Evolutionary conservation across 345 rosid genomes (phyloP).

Genomic region (Limnanthes douglasii): DNA sequence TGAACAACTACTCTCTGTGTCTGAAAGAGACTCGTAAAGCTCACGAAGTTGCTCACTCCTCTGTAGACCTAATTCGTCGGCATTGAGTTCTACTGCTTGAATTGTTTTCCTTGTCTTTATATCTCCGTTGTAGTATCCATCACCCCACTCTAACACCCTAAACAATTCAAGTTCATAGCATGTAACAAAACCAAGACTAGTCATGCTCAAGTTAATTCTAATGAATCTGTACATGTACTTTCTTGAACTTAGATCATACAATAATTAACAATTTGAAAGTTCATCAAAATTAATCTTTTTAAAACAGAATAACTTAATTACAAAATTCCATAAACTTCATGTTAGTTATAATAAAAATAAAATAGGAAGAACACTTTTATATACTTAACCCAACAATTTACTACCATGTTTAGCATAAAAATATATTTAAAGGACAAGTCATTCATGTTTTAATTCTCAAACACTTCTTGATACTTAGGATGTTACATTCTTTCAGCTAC

Average conservation of each 20-base stretch:
- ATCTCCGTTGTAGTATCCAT: constrained; percentile 94
- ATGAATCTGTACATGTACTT: no score
- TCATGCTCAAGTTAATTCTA: no score
- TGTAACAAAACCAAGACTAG: no score
- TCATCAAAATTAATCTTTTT: not conserved
- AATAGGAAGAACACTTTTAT: no score
- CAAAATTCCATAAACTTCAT: not conserved
- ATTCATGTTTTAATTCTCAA: no score
- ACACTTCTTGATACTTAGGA: no score
- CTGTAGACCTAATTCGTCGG: constrained; percentile 55
- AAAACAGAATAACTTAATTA: not conserved
- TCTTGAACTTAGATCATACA: not conserved
- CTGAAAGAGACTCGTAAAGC: constrained; percentile 57
- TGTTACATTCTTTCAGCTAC: no score
- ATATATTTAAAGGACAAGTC: not conserved
- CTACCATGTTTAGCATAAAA: not conserved
- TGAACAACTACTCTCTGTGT: constrained; percentile 39
- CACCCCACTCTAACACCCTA: constrained; percentile 82
- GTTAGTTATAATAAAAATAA: no score
- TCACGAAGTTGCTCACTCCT: constrained; percentile 86
- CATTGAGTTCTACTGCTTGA: constrained; percentile 57
- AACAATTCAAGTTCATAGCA: constrained; percentile 3
- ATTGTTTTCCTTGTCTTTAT: constrained; percentile 88
- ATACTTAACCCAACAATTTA: no score
- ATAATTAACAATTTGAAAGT: not conserved